phyloP scores from a whole-genome alignment of 1,284 basidiomycete genomes.

The Boletus semigastroideus region DNA sequence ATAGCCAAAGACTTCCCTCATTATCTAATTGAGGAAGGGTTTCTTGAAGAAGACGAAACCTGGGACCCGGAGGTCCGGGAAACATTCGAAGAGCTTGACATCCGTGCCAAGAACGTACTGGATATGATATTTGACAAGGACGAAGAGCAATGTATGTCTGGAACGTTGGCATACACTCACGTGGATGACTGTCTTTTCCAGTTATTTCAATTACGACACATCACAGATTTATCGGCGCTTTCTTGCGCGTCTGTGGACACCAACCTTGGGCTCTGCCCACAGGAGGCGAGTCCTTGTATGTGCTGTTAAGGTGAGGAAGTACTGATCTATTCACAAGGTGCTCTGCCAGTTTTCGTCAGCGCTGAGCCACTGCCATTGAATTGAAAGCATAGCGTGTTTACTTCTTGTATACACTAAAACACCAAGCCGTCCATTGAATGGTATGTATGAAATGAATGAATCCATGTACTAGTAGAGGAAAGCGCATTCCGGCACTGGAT shows the following conservation, averaged over 20 bases:
- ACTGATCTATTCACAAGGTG: conserved; percentile 20
- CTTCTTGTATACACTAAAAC: neutral
- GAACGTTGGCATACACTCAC: neutral
- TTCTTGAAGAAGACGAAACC: conserved; percentile 72
- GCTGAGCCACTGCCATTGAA: conserved; percentile 13
- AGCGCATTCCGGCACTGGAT: neutral
- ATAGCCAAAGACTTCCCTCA: conserved; percentile 60
- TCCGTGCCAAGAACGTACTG: conserved; percentile 55
- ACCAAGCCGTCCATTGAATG: neutral
- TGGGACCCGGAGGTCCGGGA: conserved; percentile 72
- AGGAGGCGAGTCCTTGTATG: conserved; percentile 47
- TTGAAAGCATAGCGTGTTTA: conserved; percentile 4
- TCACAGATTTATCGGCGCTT: conserved; percentile 56
- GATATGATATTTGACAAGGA: conserved; percentile 63
- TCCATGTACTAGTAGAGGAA: neutral
- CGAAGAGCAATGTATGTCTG: conserved; percentile 48
- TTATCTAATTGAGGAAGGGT: conserved; percentile 64
- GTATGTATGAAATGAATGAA: neutral
- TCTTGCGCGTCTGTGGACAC: conserved; percentile 48
- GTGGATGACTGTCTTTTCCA: conserved; percentile 22
- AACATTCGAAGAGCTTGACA: conserved; percentile 50
- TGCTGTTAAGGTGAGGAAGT: neutral
- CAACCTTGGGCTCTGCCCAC: conserved; percentile 49
- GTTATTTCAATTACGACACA: conserved; percentile 68
- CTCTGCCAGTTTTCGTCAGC: conserved; percentile 26